Conservation (phyloP, 1,139 yeast genomes). For the Diutina rugosa region DNA sequence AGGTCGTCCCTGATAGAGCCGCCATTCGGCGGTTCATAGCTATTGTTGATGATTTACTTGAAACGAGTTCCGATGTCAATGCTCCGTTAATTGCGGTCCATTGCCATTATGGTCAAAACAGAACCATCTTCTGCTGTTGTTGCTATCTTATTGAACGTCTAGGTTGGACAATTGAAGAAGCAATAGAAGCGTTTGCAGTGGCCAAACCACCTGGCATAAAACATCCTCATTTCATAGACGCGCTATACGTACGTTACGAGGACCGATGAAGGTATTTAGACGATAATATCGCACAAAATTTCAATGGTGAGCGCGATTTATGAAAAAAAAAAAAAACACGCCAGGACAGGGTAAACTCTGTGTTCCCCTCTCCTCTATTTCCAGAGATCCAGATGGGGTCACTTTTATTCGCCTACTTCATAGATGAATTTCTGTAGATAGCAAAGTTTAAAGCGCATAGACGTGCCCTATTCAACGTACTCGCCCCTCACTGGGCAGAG, state of each 20-base stretch:
- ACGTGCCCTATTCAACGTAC: neutral
- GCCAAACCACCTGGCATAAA: conserved; percentile 66
- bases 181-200: conserved; percentile 42
- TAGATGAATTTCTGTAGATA: too few relatives aligned
- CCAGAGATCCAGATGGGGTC: too few relatives aligned
- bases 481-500: neutral
- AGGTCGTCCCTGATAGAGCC: conserved; percentile 56
- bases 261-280: neutral
- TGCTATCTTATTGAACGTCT: conserved; percentile 52
- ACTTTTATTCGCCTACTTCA: too few relatives aligned
- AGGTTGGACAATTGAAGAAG: conserved; percentile 50
- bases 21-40: conserved; percentile 47
- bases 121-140: conserved; percentile 67
- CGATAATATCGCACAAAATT: neutral
- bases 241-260: conserved; percentile 54
- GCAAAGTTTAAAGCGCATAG: neutral
- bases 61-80: conserved; percentile 8
- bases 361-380: too few relatives aligned
- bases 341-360: too few relatives aligned
- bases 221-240: conserved; percentile 70
- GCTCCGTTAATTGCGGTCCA: conserved; percentile 48
- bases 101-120: conserved; percentile 73
- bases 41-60: conserved; percentile 38
- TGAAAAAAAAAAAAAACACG: too few relatives aligned
- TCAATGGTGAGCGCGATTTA: too few relatives aligned